phyloP scores from a whole-genome alignment of 176 grass and related monocot genomes.

The Rhynchospora breviuscula region DNA sequence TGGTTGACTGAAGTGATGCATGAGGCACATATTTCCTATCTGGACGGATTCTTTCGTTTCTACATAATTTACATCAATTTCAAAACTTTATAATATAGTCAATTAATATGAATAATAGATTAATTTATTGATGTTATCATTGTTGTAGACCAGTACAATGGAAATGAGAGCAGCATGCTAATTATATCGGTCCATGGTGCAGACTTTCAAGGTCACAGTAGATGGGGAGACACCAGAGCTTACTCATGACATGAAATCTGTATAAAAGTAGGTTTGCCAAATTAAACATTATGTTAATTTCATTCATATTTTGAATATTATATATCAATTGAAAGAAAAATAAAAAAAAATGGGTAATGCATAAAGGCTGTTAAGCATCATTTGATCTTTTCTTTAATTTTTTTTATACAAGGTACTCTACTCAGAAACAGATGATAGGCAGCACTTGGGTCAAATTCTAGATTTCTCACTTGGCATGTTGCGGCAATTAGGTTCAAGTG shows the following conservation, averaged over 20 bases:
- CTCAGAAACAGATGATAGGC: constrained; percentile 47
- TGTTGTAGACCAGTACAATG: too few species aligned
- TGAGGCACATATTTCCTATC: too few species aligned
- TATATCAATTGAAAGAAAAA: not conserved
- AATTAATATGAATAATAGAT: too few species aligned
- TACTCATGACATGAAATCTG: constrained; percentile 89
- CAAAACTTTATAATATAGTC: too few species aligned
- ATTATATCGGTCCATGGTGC: constrained; percentile 95
- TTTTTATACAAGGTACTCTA: constrained; percentile 52
- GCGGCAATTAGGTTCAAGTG: constrained; percentile 53
- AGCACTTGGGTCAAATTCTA: constrained; percentile 68
- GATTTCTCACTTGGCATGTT: constrained; percentile 64
- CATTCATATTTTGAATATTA: not conserved
- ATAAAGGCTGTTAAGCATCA: not conserved
- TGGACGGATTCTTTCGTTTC: too few species aligned
- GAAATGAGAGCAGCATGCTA: constrained; percentile 73
- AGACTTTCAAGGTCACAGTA: constrained; percentile 63
- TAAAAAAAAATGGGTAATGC: not conserved
- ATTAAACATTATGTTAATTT: not conserved
- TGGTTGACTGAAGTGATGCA: too few species aligned
- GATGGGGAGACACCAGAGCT: constrained; percentile 46
- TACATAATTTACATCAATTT: too few species aligned
- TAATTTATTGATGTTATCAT: too few species aligned
- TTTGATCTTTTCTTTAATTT: not conserved
- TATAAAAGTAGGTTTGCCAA: constrained; percentile 72